A percentile compares a stretch with the other conserved stretches of the same genome.
These are phyloP conservation scores for Saxophila tyrrhenica DNA, from an alignment of 495 filamentous ascomycete species.

Conservation along the genomic window DNA sequence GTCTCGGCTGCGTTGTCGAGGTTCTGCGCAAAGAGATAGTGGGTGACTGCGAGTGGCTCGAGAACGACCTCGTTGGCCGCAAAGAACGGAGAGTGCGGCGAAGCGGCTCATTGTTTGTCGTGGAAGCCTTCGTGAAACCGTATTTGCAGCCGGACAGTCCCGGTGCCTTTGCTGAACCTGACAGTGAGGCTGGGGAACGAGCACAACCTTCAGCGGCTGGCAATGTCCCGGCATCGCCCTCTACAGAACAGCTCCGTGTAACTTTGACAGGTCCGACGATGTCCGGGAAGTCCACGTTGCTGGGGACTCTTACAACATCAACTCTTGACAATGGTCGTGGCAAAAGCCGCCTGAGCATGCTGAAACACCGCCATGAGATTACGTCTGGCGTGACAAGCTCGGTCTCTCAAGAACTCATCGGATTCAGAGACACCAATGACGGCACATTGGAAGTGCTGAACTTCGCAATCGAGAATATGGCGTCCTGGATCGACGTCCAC, in stretches of 20 bases:
- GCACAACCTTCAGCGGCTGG: neutral
- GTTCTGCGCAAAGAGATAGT: conserved; percentile 75
- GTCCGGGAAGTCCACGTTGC: conserved; percentile 85
- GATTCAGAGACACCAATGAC: conserved; percentile 45
- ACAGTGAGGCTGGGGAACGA: neutral
- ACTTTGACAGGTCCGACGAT: conserved; percentile 82
- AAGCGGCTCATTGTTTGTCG: conserved; percentile 65
- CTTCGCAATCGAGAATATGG: conserved; percentile 73
- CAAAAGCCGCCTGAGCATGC: conserved; percentile 69
- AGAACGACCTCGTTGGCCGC: conserved; percentile 25
- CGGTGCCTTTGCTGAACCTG: neutral
- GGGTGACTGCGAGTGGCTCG: conserved; percentile 71
- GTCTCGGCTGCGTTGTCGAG: conserved; percentile 79
- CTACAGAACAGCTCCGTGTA: conserved; percentile 60
- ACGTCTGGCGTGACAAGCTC: conserved; percentile 85
- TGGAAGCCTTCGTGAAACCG: conserved; percentile 69
- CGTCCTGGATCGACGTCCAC: conserved; percentile 92
- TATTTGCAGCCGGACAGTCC: conserved; percentile 30
- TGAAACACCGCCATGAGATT: conserved; percentile 93
- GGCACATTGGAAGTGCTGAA: conserved; percentile 57
- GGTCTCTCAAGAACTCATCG: conserved; percentile 82
- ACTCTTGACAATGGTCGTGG: conserved; percentile 86
- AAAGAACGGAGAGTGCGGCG: conserved; percentile 24
- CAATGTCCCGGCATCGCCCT: neutral
- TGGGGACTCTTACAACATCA: conserved; percentile 80